Conservation (phyloP, 2,329 filamentous ascomycete species). For the Colletotrichum godetiae region DNA sequence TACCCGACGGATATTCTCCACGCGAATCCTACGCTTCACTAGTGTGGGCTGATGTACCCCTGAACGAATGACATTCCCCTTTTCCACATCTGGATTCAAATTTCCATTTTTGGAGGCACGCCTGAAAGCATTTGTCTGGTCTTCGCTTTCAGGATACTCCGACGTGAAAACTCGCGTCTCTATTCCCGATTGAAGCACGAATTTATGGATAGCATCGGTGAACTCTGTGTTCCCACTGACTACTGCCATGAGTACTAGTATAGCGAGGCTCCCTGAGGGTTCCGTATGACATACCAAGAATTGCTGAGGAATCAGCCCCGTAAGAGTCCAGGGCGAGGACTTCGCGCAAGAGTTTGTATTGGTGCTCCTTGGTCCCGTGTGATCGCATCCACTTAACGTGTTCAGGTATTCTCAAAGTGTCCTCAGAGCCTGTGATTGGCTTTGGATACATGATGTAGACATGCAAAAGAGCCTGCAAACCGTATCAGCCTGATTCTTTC, state of each 20-base stretch:
- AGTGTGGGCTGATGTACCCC: background rate
- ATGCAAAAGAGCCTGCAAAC: background rate
- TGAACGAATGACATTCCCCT: background rate
- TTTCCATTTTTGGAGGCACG: background rate
- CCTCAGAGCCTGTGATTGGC: background rate
- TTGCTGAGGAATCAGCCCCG: background rate
- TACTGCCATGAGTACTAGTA: background rate
- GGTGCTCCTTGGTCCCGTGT: background rate
- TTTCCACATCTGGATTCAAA: background rate
- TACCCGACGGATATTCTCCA: background rate
- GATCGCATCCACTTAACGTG: background rate
- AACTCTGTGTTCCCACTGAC: background rate
- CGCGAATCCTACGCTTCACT: background rate
- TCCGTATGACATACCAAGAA: background rate
- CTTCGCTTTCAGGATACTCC: background rate
- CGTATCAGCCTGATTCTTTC: background rate
- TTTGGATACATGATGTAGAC: conserved; percentile 6
- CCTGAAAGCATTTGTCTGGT: background rate
- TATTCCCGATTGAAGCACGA: background rate
- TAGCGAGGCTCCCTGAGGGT: background rate
- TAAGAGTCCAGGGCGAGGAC: background rate
- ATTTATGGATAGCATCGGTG: background rate
- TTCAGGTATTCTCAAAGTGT: background rate
- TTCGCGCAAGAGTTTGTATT: conserved; percentile 1
- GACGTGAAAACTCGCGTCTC: background rate